Conservation (phyloP, 2,329 filamentous ascomycete genomes). For the Calonectria leucothoes region DNA sequence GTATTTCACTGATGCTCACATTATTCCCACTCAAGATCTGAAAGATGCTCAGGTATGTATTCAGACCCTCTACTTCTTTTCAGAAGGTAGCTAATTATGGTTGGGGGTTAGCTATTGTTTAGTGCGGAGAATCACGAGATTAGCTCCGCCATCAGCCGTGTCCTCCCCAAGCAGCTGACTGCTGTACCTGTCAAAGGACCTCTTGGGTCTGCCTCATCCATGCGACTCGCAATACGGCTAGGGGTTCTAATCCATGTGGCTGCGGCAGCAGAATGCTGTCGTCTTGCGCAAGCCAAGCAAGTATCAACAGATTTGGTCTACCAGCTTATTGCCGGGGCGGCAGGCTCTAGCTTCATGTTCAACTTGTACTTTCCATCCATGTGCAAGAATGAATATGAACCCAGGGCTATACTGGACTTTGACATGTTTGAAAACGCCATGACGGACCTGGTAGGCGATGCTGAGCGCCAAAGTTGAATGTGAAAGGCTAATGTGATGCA, state of each 20-base stretch:
- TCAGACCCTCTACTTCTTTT: no score
- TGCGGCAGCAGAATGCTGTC: neutral
- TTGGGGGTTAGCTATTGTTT: neutral
- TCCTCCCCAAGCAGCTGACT: neutral
- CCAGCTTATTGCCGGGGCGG: neutral
- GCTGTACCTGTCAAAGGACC: neutral
- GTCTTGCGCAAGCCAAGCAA: neutral
- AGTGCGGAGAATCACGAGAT: neutral
- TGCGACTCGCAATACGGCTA: neutral
- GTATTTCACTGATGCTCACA: neutral
- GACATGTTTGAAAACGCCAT: neutral
- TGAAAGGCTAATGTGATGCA: neutral
- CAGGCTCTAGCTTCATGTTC: neutral
- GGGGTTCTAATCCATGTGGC: neutral
- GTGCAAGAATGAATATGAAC: neutral
- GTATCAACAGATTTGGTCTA: neutral
- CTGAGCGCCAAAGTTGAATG: rapidly evolving
- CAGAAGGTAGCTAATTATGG: neutral
- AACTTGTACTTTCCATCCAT: neutral
- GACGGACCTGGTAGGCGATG: neutral
- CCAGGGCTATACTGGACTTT: neutral
- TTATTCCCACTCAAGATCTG: neutral
- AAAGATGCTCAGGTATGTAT: neutral
- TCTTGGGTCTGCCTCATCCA: neutral
- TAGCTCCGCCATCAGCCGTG: neutral